Conservation (phyloP, 73 alveolate species). For the Paramecium sonneborni region DNA sequence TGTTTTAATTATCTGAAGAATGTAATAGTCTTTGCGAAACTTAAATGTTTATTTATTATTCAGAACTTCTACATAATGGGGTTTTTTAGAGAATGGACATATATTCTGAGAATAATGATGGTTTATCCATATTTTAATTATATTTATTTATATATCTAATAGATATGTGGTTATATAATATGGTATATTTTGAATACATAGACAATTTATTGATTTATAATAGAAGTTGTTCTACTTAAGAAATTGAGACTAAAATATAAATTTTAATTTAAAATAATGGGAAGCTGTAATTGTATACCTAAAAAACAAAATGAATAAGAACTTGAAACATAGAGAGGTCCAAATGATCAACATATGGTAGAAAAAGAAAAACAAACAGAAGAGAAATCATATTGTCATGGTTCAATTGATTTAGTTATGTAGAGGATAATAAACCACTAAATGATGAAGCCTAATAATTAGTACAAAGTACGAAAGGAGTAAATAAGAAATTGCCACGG, state of each 20-base stretch:
- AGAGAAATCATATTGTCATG: constrained; percentile 23
- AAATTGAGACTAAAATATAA: neutral
- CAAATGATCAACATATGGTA: neutral
- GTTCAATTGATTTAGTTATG: neutral
- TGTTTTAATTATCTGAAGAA: neutral
- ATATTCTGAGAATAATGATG: neutral
- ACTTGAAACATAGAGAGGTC: neutral
- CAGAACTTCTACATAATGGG: neutral
- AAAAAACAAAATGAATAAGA: neutral
- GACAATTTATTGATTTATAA: neutral
- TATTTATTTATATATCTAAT: too few relatives aligned
- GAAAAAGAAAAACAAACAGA: neutral
- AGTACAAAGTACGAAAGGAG: constrained; percentile 29
- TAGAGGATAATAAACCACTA: constrained; percentile 51
- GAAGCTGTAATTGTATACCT: constrained; percentile 55
- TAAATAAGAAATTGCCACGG: neutral
- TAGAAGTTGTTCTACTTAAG: neutral
- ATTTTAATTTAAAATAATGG: constrained; percentile 11
- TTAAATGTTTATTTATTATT: neutral
- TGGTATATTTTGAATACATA: neutral
- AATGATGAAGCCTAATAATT: constrained; percentile 13
- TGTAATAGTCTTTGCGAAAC: neutral
- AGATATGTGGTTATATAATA: neutral
- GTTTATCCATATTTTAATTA: neutral
- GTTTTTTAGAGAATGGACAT: neutral